A percentile compares a stretch with the other conserved stretches of the same genome.
These are phyloP conservation scores for Alternaria incomplexa DNA, from an alignment of 2,329 filamentous ascomycete genomes.

Conservation along the genomic window DNA sequence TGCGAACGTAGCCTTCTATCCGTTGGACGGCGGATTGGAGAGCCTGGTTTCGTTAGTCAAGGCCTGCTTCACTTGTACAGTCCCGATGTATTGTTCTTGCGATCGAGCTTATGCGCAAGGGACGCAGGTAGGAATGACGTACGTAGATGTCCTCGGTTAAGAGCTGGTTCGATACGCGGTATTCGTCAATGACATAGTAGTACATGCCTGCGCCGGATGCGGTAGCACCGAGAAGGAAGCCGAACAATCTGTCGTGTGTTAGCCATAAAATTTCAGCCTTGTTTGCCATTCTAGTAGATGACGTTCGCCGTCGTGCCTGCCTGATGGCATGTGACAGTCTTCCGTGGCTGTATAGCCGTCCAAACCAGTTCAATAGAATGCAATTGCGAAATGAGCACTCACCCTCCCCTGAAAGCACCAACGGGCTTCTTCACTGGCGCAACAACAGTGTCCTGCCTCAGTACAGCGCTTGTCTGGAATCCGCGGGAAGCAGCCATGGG, in stretches of 20 bases:
- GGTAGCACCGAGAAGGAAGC: conserved; percentile 86
- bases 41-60: conserved; percentile 56
- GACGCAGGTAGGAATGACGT: conserved; percentile 53
- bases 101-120: background rate
- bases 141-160: conserved; percentile 96
- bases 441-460: conserved; percentile 44
- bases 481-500: conserved; percentile 30
- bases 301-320: background rate
- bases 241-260: conserved; percentile 70
- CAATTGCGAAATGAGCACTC: conserved; percentile 41
- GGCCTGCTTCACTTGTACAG: background rate
- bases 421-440: conserved; percentile 67
- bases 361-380: background rate
- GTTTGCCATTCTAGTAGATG: background rate
- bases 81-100: background rate
- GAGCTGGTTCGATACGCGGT: conserved; percentile 90
- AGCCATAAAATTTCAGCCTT: background rate
- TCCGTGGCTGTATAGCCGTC: background rate
- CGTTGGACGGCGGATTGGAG: conserved; percentile 87
- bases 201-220: conserved; percentile 83
- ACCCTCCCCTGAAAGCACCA: conserved; percentile 76
- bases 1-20: conserved; percentile 81
- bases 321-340: background rate
- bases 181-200: conserved; percentile 91
- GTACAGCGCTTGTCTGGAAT: conserved; percentile 50